A percentile compares a stretch with the other conserved stretches of the same genome.
Conservation (phyloP, 768 basidiomycete species). For the Fomitopsis serialis region DNA sequence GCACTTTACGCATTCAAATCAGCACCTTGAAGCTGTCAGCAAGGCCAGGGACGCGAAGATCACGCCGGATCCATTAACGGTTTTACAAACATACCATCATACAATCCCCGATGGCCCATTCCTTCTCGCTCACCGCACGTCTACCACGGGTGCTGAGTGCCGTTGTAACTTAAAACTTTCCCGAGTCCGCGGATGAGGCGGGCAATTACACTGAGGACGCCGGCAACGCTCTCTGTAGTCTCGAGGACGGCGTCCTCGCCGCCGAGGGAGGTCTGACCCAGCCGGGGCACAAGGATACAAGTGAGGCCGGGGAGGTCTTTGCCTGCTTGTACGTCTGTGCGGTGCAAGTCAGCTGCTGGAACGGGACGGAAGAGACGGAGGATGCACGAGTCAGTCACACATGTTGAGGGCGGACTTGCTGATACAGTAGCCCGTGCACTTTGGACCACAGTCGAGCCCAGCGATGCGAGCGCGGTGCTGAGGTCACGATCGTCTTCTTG, state of each 20-base stretch:
- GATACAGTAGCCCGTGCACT: constrained; percentile 28
- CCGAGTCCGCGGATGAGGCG: constrained; percentile 23
- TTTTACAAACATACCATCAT: too few relatives aligned
- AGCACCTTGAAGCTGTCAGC: too few relatives aligned
- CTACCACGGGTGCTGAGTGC: constrained; percentile 14
- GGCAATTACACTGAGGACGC: constrained; percentile 24
- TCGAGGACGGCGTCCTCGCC: constrained; percentile 25
- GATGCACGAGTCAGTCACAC: constrained; percentile 32
- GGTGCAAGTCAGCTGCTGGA: background rate
- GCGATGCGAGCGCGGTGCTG: constrained; percentile 26
- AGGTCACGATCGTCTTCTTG: constrained; percentile 28
- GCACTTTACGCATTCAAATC: too few relatives aligned
- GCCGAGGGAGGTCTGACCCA: constrained; percentile 28
- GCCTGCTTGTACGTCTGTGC: constrained; percentile 14
- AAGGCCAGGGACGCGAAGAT: too few relatives aligned
- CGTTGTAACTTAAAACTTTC: constrained; percentile 28
- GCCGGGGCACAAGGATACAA: constrained; percentile 8
- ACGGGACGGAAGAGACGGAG: background rate
- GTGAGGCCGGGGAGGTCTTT: constrained; percentile 8
- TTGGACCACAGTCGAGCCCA: constrained; percentile 22
- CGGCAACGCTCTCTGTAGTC: constrained; percentile 25
- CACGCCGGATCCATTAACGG: too few relatives aligned
- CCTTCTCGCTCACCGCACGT: too few relatives aligned
- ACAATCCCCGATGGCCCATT: too few relatives aligned
- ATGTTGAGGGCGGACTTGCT: constrained; percentile 35